Conservation (phyloP, 2,329 filamentous ascomycete species). For the Nothophaeocryptopus gaeumannii region DNA sequence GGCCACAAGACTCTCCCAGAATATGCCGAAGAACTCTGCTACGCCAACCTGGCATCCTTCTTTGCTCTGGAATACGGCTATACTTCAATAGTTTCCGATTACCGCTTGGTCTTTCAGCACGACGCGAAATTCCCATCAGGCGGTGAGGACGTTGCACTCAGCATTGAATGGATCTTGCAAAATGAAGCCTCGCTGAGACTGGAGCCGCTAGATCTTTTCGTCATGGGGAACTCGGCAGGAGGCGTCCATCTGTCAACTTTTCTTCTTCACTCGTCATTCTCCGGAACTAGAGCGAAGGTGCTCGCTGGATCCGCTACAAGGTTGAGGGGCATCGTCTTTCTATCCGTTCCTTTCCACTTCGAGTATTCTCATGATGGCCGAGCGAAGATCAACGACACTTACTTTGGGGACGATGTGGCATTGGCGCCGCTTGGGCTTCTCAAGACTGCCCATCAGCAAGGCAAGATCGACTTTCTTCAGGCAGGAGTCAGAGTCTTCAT, state of each 20-base stretch:
- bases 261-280: slow-evolving; percentile 31
- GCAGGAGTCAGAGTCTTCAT: slow-evolving; percentile 18
- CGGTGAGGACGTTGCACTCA: slow-evolving; percentile 40
- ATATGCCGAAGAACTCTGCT: slow-evolving; percentile 29
- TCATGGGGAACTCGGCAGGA: slow-evolving; percentile 44
- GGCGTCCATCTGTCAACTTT: slow-evolving; percentile 41
- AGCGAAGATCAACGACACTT: slow-evolving; percentile 17
- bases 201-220: slow-evolving; percentile 35
- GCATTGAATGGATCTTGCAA: slow-evolving; percentile 37
- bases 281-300: slow-evolving; percentile 20
- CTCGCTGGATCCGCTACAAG: slow-evolving; percentile 11
- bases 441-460: slow-evolving; percentile 12
- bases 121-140: slow-evolving; percentile 43
- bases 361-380: slow-evolving; percentile 12
- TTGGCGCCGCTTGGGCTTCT: slow-evolving; percentile 25
- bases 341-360: slow-evolving; percentile 30
- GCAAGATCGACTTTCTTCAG: slow-evolving; percentile 19
- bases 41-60: slow-evolving; percentile 41
- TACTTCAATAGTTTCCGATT: slow-evolving; percentile 40
- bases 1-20: slow-evolving; percentile 35
- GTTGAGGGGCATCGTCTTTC: slow-evolving; percentile 25
- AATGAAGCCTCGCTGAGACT: slow-evolving; percentile 25
- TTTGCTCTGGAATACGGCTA: slow-evolving; percentile 39
- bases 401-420: slow-evolving; percentile 23
- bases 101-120: slow-evolving; percentile 38